Percentiles rank a stretch among this genome's conserved stretches.
Evolutionary conservation across 176 grass and related monocot genomes (phyloP).

Genomic region (Cenchrus fungigraminus): DNA sequence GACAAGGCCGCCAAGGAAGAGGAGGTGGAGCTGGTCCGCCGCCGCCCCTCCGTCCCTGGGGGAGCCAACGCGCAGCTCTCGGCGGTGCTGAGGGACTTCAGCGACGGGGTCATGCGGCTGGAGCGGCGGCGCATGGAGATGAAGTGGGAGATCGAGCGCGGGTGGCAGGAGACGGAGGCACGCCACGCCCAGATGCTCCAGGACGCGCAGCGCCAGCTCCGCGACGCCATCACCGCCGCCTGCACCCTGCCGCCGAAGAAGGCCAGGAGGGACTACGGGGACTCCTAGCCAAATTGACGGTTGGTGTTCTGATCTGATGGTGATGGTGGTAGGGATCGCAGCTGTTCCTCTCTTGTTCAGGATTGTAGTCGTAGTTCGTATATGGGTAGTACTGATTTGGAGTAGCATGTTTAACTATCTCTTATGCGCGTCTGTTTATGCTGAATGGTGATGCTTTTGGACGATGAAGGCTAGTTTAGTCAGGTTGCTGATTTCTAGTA

Average conservation of each 20-base stretch:
- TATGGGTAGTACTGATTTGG: slow-evolving; percentile 37
- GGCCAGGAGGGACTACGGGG: slow-evolving; percentile 61
- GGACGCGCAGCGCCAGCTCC: slow-evolving; percentile 63
- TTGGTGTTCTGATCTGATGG: slow-evolving; percentile 14
- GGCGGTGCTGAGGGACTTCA: slow-evolving; percentile 62
- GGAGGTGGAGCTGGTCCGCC: slow-evolving; percentile 23
- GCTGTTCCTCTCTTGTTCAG: slow-evolving; percentile 22
- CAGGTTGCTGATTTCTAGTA: slow-evolving; percentile 12
- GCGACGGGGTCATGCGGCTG: slow-evolving; percentile 63
- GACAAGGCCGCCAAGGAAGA: slow-evolving; percentile 49
- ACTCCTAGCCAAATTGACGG: slow-evolving; percentile 11
- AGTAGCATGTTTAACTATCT: slow-evolving; percentile 26
- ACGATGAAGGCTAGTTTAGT: slow-evolving; percentile 7
- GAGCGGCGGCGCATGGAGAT: slow-evolving; percentile 83
- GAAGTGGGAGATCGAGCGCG: slow-evolving; percentile 75
- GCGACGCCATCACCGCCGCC: slow-evolving; percentile 45
- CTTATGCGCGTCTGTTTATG: background rate
- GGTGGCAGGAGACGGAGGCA: slow-evolving; percentile 79
- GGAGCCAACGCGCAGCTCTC: slow-evolving; percentile 40
- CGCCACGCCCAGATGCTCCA: slow-evolving; percentile 67
- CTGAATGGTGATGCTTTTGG: slow-evolving; percentile 7
- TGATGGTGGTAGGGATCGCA: background rate
- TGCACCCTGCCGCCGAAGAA: slow-evolving; percentile 56
- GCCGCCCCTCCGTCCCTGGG: background rate
- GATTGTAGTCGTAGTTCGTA: slow-evolving; percentile 25